Conservation (phyloP, 306 rosid genomes). For the Adenanthera pavonina region DNA sequence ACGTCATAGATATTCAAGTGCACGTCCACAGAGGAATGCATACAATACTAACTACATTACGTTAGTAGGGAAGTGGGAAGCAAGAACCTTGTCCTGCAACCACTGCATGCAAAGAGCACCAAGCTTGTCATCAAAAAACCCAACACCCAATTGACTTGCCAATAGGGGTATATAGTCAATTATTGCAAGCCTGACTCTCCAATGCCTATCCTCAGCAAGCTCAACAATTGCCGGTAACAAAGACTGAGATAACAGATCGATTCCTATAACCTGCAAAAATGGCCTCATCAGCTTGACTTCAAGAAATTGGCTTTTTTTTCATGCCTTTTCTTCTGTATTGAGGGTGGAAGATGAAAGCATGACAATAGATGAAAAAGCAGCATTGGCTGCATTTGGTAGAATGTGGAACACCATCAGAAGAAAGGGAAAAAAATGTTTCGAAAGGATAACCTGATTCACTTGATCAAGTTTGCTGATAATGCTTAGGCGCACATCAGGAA, state of each 20-base stretch:
- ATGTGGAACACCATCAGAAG: not conserved
- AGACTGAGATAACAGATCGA: constrained; percentile 79
- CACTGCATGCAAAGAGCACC: constrained; percentile 95
- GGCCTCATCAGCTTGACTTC: constrained; percentile 25
- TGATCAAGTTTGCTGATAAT: constrained; percentile 95
- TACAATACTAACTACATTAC: not conserved
- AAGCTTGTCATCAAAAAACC: constrained; percentile 91
- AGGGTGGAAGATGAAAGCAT: not conserved
- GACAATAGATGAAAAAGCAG: not conserved
- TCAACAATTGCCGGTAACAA: constrained; percentile 88
- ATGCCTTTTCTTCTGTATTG: not conserved
- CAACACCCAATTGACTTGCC: constrained; percentile 88
- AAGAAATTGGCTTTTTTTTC: constrained; percentile 3
- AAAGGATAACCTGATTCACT: constrained; percentile 75
- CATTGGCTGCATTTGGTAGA: not conserved
- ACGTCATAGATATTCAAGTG: not conserved
- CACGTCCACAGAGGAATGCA: not conserved
- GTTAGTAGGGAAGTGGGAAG: constrained; percentile 15
- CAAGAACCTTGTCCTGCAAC: constrained; percentile 83
- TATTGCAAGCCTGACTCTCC: constrained; percentile 92
- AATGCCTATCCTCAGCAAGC: constrained; percentile 93
- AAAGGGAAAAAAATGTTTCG: not conserved
- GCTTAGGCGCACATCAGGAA: constrained; percentile 87
- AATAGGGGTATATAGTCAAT: constrained; percentile 83
- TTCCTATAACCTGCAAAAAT: constrained; percentile 76